A percentile compares a stretch with the other conserved stretches of the same genome.
These are phyloP conservation scores for Quercus agrifolia DNA, from an alignment of 306 rosid genomes.

Conservation along the genomic window DNA sequence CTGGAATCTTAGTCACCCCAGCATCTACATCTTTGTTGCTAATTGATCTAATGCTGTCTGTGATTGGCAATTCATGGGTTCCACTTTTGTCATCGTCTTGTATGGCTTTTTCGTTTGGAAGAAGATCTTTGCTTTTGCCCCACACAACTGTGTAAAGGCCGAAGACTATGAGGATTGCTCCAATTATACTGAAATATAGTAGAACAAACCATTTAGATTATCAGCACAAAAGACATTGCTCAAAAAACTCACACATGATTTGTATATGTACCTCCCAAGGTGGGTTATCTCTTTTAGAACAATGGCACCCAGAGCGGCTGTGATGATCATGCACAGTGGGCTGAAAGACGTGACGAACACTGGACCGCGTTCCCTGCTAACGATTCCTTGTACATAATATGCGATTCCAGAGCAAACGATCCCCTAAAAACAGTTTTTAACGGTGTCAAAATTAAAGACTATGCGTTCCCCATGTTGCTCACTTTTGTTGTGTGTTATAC, in stretches of 20 bases:
- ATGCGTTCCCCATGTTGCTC: no score
- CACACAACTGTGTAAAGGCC: constrained; percentile 96
- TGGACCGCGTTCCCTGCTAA: constrained; percentile 81
- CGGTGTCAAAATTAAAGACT: neutral
- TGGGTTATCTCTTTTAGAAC: constrained; percentile 73
- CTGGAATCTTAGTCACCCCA: constrained; percentile 15
- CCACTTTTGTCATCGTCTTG: constrained; percentile 23
- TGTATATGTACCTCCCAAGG: constrained; percentile 67
- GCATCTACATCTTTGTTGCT: neutral
- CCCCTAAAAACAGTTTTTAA: constrained; percentile 42
- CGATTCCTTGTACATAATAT: constrained; percentile 84
- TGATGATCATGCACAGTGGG: constrained; percentile 90
- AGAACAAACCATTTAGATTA: neutral
- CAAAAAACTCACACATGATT: neutral
- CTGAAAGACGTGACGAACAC: constrained; percentile 93
- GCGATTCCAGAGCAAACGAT: constrained; percentile 94
- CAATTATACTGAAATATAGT: constrained; percentile 51
- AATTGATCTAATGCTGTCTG: constrained; percentile 25
- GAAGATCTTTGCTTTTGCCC: constrained; percentile 84
- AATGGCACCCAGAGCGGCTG: constrained; percentile 74
- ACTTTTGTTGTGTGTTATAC: no score
- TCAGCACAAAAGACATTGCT: constrained; percentile 1
- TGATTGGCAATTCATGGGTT: constrained; percentile 57
- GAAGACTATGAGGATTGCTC: constrained; percentile 72
- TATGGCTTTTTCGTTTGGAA: constrained; percentile 1